phyloP scores from a whole-genome alignment of 768 basidiomycete species.

The Termitomyces sp. region DNA sequence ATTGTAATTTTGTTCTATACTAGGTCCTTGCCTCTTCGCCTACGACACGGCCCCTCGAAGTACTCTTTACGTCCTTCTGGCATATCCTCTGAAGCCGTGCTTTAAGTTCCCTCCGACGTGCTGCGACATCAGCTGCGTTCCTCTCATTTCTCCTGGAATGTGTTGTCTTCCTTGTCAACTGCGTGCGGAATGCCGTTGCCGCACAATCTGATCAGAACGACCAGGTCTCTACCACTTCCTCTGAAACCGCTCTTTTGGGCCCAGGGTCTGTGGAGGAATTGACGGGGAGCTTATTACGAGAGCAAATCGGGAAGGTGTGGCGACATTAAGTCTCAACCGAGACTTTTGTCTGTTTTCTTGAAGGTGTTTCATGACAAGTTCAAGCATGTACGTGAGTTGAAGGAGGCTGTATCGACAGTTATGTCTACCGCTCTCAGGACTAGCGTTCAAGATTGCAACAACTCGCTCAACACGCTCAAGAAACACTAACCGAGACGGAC shows the following conservation, averaged over 20 bases:
- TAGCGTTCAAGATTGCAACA: constrained; percentile 25
- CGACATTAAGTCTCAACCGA: constrained; percentile 26
- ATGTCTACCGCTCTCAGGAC: constrained; percentile 27
- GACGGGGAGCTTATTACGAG: constrained; percentile 29
- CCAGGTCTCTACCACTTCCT: constrained; percentile 1
- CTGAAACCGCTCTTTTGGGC: background rate
- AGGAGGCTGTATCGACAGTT: constrained; percentile 21
- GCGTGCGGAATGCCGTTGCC: constrained; percentile 23
- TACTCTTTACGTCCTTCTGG: constrained; percentile 79
- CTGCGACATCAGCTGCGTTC: constrained; percentile 56
- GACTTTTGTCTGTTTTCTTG: constrained; percentile 40
- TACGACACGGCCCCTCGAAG: constrained; percentile 27
- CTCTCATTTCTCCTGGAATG: constrained; percentile 68
- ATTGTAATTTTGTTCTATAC: background rate
- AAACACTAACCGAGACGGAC: background rate
- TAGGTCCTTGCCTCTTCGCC: constrained; percentile 25
- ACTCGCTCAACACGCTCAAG: background rate
- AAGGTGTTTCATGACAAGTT: constrained; percentile 39
- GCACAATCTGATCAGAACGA: background rate
- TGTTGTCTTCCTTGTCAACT: constrained; percentile 48
- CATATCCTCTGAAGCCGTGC: constrained; percentile 68
- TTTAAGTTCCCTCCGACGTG: constrained; percentile 50
- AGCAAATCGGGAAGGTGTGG: constrained; percentile 45
- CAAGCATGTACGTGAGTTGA: constrained; percentile 21
- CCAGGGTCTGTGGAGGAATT: constrained; percentile 2